phyloP scores from a whole-genome alignment of 352 stramenopile genomes.

The Phytophthora cajani region DNA sequence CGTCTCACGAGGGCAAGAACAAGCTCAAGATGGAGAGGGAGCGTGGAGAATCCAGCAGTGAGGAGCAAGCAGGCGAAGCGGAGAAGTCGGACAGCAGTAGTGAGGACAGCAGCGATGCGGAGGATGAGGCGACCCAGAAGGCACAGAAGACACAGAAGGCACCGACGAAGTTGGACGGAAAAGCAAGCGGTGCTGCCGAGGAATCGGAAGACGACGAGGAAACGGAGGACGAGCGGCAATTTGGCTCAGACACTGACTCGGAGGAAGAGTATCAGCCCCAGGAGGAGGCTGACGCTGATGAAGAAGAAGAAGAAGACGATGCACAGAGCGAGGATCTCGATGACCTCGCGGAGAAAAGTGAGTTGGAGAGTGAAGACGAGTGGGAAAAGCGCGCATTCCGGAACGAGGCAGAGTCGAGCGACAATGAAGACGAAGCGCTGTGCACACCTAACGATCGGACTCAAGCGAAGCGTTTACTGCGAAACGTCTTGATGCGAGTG shows the following conservation, averaged over 20 bases:
- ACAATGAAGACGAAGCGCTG: slow-evolving; percentile 18
- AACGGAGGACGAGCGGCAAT: not conserved
- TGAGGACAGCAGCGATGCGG: not conserved
- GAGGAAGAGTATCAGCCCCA: slow-evolving; percentile 18
- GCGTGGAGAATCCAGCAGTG: not conserved
- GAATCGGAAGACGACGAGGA: slow-evolving; percentile 9
- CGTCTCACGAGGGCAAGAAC: not conserved
- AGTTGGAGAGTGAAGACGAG: slow-evolving; percentile 26
- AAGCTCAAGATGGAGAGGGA: not conserved
- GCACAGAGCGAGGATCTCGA: not conserved
- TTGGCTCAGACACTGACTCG: slow-evolving; percentile 18
- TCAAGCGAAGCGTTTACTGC: slow-evolving; percentile 36
- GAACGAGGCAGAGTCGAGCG: not conserved
- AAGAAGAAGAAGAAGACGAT: not conserved
- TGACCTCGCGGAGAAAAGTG: slow-evolving; percentile 16
- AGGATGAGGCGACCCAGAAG: not conserved
- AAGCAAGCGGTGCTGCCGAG: slow-evolving; percentile 5
- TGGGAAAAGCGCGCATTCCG: slow-evolving; percentile 22
- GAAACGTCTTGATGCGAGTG: slow-evolving; percentile 39
- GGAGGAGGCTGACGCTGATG: slow-evolving; percentile 7
- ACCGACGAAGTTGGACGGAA: slow-evolving; percentile 7
- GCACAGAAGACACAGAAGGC: not conserved
- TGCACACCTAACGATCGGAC: slow-evolving; percentile 18
- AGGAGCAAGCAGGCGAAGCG: not conserved
- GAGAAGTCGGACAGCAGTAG: not conserved